These are phyloP conservation scores for Coprinellus micaceus DNA, from an alignment of 768 basidiomycete species.

Conservation along the genomic window DNA sequence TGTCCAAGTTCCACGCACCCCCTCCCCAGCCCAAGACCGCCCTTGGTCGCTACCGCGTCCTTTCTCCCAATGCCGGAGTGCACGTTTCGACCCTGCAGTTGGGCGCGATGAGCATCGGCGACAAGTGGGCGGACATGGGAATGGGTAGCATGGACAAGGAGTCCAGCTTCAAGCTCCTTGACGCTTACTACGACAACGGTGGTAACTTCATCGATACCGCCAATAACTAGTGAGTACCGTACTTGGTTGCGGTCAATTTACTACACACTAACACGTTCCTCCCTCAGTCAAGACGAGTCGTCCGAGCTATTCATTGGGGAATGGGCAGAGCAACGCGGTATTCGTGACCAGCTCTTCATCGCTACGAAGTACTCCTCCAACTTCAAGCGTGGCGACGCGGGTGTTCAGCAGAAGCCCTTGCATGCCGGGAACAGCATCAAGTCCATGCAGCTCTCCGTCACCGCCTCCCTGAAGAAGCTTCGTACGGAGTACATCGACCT, in stretches of 20 bases:
- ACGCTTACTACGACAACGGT: conserved; percentile 37
- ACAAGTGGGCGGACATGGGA: conserved; percentile 25
- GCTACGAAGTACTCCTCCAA: conserved; percentile 35
- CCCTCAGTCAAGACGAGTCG: conserved; percentile 43
- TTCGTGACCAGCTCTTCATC: conserved; percentile 47
- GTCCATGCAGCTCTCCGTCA: conserved; percentile 35
- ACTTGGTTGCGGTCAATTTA: background rate
- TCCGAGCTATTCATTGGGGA: conserved; percentile 51
- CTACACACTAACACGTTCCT: background rate
- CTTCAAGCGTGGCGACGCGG: conserved; percentile 23
- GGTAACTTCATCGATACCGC: conserved; percentile 49
- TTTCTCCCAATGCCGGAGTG: conserved; percentile 32
- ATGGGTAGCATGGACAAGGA: conserved; percentile 38
- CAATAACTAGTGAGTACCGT: conserved; percentile 32
- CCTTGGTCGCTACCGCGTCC: conserved; percentile 27
- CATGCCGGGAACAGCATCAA: conserved; percentile 41
- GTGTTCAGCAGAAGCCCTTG: conserved; percentile 27
- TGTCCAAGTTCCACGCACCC: conserved; percentile 5
- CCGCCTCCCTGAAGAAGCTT: conserved; percentile 39
- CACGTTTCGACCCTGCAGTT: conserved; percentile 39
- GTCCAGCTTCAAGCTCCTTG: conserved; percentile 39
- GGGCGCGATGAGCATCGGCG: conserved; percentile 39
- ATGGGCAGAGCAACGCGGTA: conserved; percentile 42
- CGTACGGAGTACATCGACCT: conserved; percentile 33
- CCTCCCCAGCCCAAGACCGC: conserved; percentile 25